phyloP scores from a whole-genome alignment of 352 stramenopile species.

The Phytophthora rubi region DNA sequence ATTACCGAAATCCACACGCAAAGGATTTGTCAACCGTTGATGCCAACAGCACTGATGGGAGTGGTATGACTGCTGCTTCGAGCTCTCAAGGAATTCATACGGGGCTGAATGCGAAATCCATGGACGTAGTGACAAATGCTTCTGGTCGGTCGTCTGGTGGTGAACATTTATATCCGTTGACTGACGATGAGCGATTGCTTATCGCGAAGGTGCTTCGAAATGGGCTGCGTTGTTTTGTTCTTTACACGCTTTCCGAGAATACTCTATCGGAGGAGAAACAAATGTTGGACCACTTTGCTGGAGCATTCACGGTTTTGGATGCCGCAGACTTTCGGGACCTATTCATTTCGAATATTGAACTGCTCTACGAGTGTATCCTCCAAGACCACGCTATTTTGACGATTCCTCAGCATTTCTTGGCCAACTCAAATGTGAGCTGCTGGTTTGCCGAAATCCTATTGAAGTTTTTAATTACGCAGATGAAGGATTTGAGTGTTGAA shows the following conservation, averaged over 20 bases:
- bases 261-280: conserved; percentile 93
- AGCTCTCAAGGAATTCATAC: conserved; percentile 26
- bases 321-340: conserved; percentile 93
- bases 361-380: conserved; percentile 94
- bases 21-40: conserved; percentile 87
- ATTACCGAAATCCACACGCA: conserved; percentile 90
- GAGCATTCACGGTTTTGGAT: conserved; percentile 96
- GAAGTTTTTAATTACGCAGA: conserved; percentile 94
- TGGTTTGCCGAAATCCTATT: conserved; percentile 96
- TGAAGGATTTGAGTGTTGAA: conserved; percentile 92
- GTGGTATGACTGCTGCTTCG: conserved; percentile 27
- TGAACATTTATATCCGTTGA: conserved; percentile 86
- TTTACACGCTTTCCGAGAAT: conserved; percentile 92
- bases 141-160: conserved; percentile 29
- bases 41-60: conserved; percentile 47
- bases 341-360: conserved; percentile 89
- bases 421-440: conserved; percentile 92
- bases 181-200: conserved; percentile 92
- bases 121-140: conserved; percentile 22
- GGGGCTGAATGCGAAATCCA: conserved; percentile 28
- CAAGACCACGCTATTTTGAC: conserved; percentile 94
- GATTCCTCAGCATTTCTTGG: conserved; percentile 95
- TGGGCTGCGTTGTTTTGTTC: conserved; percentile 92
- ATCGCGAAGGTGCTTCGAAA: conserved; percentile 95
- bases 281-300: conserved; percentile 96